A percentile compares a stretch with the other conserved stretches of the same genome.
These are phyloP conservation scores for Erodium moschatum DNA, from an alignment of 441 rosid genomes.

Conservation along the genomic window DNA sequence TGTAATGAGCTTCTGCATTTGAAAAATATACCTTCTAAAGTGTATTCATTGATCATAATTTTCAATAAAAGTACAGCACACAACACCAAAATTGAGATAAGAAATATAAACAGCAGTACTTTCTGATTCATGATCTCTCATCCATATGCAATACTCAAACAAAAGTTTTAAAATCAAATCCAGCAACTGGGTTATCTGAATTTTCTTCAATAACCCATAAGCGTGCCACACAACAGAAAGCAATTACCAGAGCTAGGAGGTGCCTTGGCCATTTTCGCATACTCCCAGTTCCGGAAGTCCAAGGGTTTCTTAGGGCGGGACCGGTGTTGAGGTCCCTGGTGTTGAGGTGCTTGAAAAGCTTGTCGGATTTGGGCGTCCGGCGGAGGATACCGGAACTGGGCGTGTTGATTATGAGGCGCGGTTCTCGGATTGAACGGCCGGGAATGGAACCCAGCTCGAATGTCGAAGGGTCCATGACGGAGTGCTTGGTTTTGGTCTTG, in stretches of 20 bases:
- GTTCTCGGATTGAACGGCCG: conserved; percentile 16
- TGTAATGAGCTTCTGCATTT: background rate
- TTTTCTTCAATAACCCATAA: background rate
- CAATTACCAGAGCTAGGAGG: conserved; percentile 50
- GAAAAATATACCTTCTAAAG: background rate
- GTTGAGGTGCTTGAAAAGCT: conserved; percentile 30
- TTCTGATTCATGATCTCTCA: background rate
- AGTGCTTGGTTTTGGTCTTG: conserved; percentile 35
- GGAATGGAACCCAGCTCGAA: conserved; percentile 21
- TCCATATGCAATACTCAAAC: background rate
- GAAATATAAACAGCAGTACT: background rate
- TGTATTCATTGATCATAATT: background rate
- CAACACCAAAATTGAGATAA: background rate
- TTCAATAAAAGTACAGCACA: background rate
- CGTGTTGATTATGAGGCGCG: conserved; percentile 30
- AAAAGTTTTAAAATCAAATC: background rate
- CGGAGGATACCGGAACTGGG: conserved; percentile 29
- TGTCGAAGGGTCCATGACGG: conserved; percentile 29
- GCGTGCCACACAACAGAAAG: background rate
- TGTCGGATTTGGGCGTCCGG: conserved; percentile 33
- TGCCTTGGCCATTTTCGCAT: conserved; percentile 34
- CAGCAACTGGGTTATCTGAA: background rate
- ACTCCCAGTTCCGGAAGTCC: conserved; percentile 69
- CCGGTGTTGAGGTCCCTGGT: conserved; percentile 19
- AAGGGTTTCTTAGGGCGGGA: conserved; percentile 42